Conservation (phyloP, 2,329 filamentous ascomycete species). For the Drechslerella stenobrocha region DNA sequence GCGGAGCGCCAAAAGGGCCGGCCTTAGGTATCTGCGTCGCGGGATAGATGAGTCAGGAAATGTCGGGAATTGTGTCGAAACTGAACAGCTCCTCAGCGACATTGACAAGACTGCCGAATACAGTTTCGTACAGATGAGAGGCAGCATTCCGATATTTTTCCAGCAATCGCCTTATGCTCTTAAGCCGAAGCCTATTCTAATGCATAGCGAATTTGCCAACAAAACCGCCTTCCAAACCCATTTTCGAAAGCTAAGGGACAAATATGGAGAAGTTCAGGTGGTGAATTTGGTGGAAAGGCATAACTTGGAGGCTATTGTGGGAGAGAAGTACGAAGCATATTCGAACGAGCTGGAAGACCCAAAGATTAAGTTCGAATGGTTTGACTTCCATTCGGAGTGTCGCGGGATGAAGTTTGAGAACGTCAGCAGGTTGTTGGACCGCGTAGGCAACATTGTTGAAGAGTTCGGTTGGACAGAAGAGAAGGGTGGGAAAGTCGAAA, state of each 20-base stretch:
- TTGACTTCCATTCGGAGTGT: slow-evolving; percentile 91
- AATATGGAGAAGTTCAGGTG: slow-evolving; percentile 75
- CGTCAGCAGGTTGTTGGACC: slow-evolving; percentile 75
- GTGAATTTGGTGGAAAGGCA: slow-evolving; percentile 88
- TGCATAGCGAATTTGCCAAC: slow-evolving; percentile 79
- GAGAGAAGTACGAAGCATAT: slow-evolving; percentile 73
- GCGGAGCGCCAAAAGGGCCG: slow-evolving; percentile 80
- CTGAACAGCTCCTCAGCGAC: slow-evolving; percentile 84
- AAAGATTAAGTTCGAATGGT: slow-evolving; percentile 81
- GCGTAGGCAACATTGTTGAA: slow-evolving; percentile 69
- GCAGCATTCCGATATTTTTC: slow-evolving; percentile 92
- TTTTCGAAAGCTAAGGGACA: slow-evolving; percentile 68
- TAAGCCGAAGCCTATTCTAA: slow-evolving; percentile 79
- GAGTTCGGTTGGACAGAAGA: slow-evolving; percentile 71
- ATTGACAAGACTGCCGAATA: slow-evolving; percentile 69
- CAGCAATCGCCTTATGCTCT: slow-evolving; percentile 92
- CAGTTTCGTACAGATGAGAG: slow-evolving; percentile 84
- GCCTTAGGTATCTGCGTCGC: slow-evolving; percentile 83
- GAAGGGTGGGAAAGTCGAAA: slow-evolving; percentile 55
- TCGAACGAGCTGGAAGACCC: slow-evolving; percentile 62
- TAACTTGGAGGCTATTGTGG: slow-evolving; percentile 77
- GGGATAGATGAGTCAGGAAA: slow-evolving; percentile 88
- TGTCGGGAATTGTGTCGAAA: slow-evolving; percentile 88
- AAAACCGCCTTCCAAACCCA: slow-evolving; percentile 76
- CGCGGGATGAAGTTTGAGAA: slow-evolving; percentile 98